Base-by-base conservation (phyloP, 352 stramenopile species). In the Peronospora farinosa region DNA sequence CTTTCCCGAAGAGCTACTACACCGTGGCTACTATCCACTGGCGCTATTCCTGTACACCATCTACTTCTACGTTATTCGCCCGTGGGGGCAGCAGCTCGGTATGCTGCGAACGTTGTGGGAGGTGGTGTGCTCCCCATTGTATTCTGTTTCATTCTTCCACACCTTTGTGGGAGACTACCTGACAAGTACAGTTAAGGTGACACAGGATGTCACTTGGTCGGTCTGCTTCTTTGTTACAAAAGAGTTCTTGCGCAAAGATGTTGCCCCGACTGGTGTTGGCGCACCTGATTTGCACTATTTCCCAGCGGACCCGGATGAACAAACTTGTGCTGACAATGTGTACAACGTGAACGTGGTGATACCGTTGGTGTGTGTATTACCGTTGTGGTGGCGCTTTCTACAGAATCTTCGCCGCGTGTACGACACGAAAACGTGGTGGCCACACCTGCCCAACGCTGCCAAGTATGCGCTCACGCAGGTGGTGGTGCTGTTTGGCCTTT, bases 341-440 rank as follows among this genome's bases (percentile, higher is more conserved):
- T 96, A 92, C 72, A 98, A 98, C 61, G 90, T 91, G 48, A 96
- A 97, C 51, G 56, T 98, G 32, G 72, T 96, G 6, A 95, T 98
- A 25, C 96, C 96, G 16, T 65, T 98, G 21, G 79, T 98, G 25
- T 98, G 93, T 57, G 74, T 96, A 7, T 68, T 98, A 21, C 96
- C 96, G 8, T 66, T 98, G 42, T 97, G 94, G 86, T 95, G 97
- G 67, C 86, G 95, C 23, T 98, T 99, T 65, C 88, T 98, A 42
- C 95, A 99, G 78, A 98, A 92, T 63, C 65, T 98, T 13, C 83
- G 95, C 25, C 79, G 93, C 47, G 96, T 97, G 51, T 80, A 96
- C 41, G 95, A 98, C 72, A 97, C 92, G 19, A 80, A 94, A 48
- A 89, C 95, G 47, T 95, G 95, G 69, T 97, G 93, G 68, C 95